Conservation (phyloP, 1,284 basidiomycete species). For the Rhodofomes roseus region DNA sequence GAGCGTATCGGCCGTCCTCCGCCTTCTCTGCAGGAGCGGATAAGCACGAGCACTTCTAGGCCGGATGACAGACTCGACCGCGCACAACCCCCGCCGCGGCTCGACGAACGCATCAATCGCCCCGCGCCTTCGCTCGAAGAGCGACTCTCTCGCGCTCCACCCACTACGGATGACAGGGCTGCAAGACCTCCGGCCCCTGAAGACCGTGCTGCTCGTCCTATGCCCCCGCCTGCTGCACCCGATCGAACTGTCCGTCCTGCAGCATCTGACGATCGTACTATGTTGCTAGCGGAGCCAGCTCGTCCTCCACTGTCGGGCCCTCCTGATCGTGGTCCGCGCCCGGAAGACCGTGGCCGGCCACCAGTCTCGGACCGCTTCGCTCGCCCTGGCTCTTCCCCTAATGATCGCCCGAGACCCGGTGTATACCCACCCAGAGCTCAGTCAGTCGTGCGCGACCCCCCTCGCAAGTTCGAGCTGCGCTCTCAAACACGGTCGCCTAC, state of each 20-base stretch:
- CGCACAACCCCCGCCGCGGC: conserved; percentile 7
- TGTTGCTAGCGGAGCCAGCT: conserved; percentile 15
- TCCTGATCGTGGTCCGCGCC: conserved; percentile 9
- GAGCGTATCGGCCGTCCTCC: conserved; percentile 24
- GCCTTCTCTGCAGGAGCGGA: conserved; percentile 26
- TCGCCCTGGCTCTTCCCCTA: conserved; percentile 11
- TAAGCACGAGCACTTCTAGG: conserved; percentile 15
- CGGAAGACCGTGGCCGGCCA: conserved; percentile 23
- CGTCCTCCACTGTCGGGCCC: conserved; percentile 12
- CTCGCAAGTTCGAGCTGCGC: conserved; percentile 22
- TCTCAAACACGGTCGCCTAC: conserved; percentile 20
- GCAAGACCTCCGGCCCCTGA: conserved; percentile 9
- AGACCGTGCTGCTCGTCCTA: conserved; percentile 13
- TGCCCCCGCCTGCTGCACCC: conserved; percentile 9
- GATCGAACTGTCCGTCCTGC: conserved; percentile 12
- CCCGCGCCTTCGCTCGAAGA: conserved; percentile 21
- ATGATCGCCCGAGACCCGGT: conserved; percentile 16
- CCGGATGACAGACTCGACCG: conserved; percentile 13
- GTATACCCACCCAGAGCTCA: conserved; percentile 18
- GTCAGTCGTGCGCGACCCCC: conserved; percentile 25
- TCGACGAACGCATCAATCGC: conserved; percentile 18
- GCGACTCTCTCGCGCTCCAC: conserved; percentile 16
- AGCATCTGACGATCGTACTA: conserved; percentile 18
- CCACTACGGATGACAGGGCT: conserved; percentile 18
- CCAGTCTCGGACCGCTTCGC: conserved; percentile 17